These are phyloP conservation scores for Tolypocladium ophioglossoides DNA, from an alignment of 2,329 filamentous ascomycete genomes.

Conservation along the genomic window DNA sequence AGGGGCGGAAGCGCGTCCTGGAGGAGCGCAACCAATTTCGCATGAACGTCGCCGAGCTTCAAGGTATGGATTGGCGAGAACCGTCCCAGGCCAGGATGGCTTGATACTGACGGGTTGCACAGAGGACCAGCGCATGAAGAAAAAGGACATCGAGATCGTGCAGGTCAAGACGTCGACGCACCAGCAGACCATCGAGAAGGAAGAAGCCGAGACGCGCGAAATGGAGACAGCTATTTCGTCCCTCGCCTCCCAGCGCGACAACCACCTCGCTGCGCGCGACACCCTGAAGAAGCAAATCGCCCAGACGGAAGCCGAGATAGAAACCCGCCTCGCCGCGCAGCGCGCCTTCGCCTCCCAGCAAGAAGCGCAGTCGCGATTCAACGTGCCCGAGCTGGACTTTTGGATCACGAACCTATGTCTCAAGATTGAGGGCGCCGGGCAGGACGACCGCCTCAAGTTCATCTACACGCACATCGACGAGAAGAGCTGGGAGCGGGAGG, in stretches of 20 bases:
- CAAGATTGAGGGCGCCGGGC: conserved; percentile 78
- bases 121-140: conserved; percentile 90
- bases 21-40: conserved; percentile 93
- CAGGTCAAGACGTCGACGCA: conserved; percentile 60
- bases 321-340: conserved; percentile 59
- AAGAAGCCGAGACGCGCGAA: conserved; percentile 65
- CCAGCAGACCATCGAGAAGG: conserved; percentile 64
- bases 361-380: conserved; percentile 76
- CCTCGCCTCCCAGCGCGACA: conserved; percentile 49
- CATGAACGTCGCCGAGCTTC: conserved; percentile 78
- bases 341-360: conserved; percentile 61
- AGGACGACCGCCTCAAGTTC: conserved; percentile 79
- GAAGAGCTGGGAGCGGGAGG: conserved; percentile 77
- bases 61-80: conserved; percentile 48
- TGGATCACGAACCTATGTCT: conserved; percentile 89
- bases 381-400: conserved; percentile 87
- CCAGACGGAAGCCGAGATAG: conserved; percentile 60
- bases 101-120: conserved; percentile 3
- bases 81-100: background rate
- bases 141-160: conserved; percentile 76
- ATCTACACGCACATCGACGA: conserved; percentile 81
- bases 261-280: conserved; percentile 46
- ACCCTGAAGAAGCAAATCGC: conserved; percentile 50
- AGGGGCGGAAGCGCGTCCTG: conserved; percentile 76
- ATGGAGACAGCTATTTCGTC: conserved; percentile 54